Evolutionary conservation across 257 asterid genomes (phyloP).

Genomic region (Gentiana straminea): DNA sequence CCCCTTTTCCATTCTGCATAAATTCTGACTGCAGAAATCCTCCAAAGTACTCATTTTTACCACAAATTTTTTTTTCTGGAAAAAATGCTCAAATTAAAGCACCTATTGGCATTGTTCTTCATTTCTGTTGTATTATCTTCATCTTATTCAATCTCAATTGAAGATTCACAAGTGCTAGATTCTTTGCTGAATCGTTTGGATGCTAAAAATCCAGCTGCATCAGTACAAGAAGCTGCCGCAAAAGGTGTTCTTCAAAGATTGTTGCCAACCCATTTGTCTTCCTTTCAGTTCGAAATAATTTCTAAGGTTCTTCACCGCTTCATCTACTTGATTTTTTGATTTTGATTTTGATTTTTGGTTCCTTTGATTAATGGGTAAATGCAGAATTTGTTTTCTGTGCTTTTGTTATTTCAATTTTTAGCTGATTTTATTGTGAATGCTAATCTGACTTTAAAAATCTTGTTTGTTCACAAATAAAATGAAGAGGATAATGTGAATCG

Average conservation of each 20-base stretch:
- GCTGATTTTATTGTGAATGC: background rate
- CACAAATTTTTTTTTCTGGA: constrained; percentile 8
- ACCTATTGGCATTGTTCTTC: constrained; percentile 11
- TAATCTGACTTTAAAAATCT: background rate
- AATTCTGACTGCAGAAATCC: background rate
- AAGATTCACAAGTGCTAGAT: constrained; percentile 43
- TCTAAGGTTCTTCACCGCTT: constrained; percentile 36
- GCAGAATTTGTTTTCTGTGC: background rate
- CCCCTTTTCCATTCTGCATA: background rate
- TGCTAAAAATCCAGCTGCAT: constrained; percentile 33
- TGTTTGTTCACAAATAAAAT: background rate
- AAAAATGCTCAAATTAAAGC: constrained; percentile 14
- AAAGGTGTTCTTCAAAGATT: constrained; percentile 67
- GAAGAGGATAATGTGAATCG: background rate
- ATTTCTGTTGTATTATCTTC: constrained; percentile 10
- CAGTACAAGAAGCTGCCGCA: constrained; percentile 75
- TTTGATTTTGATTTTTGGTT: too few species aligned
- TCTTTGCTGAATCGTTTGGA: constrained; percentile 45
- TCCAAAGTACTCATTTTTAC: background rate
- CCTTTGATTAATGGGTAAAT: too few species aligned
- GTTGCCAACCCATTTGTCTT: constrained; percentile 69
- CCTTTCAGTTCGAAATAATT: constrained; percentile 50
- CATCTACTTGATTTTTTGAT: background rate
- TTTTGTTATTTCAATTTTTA: constrained; percentile 2
- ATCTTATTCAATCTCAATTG: constrained; percentile 23